A percentile compares a stretch with the other conserved stretches of the same genome.
phyloP scores from a whole-genome alignment of 2,329 filamentous ascomycete genomes.

The Paraconiothyrium brasiliense region DNA sequence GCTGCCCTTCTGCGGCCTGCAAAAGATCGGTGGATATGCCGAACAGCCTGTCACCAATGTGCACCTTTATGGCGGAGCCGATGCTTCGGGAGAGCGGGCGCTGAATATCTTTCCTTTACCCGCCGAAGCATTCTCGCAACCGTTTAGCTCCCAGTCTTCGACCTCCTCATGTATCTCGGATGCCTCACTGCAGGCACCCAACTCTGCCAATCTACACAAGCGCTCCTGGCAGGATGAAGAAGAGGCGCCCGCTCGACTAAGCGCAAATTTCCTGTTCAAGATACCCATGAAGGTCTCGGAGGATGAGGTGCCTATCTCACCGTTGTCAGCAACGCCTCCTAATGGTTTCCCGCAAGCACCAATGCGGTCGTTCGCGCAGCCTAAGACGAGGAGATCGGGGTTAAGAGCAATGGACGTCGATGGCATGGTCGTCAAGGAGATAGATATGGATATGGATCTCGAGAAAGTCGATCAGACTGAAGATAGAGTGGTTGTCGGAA shows the following conservation, averaged over 20 bases:
- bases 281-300: constrained; percentile 32
- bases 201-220: constrained; percentile 50
- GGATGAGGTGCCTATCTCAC: constrained; percentile 49
- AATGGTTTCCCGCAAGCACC: constrained; percentile 29
- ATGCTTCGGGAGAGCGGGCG: constrained; percentile 43
- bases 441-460: constrained; percentile 44
- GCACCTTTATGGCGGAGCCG: constrained; percentile 49
- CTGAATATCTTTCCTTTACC: constrained; percentile 43
- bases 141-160: constrained; percentile 46
- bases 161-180: constrained; percentile 39
- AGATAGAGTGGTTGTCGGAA: constrained; percentile 46
- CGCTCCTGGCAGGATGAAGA: constrained; percentile 54
- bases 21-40: constrained; percentile 75
- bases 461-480: constrained; percentile 41
- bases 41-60: constrained; percentile 62
- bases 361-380: constrained; percentile 42
- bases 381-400: constrained; percentile 32
- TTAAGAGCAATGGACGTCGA: constrained; percentile 28
- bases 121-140: constrained; percentile 45
- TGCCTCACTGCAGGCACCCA: constrained; percentile 29
- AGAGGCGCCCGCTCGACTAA: constrained; percentile 28
- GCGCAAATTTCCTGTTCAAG: constrained; percentile 40
- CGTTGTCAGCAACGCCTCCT: constrained; percentile 41
- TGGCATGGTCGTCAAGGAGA: constrained; percentile 25
- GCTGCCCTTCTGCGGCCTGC: constrained; percentile 81